phyloP scores from a whole-genome alignment of 176 grass and related monocot genomes.

The Phoenix dactylifera region DNA sequence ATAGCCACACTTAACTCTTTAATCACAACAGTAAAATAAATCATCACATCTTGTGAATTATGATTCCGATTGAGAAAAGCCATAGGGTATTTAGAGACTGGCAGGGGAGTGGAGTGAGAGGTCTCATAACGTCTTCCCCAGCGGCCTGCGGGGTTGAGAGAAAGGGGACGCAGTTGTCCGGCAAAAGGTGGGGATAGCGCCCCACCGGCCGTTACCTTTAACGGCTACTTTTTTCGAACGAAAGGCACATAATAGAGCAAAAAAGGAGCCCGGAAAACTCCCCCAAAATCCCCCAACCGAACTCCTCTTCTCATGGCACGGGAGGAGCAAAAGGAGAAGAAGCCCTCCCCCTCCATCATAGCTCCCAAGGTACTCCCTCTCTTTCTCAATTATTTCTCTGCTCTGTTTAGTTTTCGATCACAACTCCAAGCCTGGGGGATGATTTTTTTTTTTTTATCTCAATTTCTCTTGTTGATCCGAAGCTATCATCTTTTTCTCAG shows the following conservation, averaged over 20 bases:
- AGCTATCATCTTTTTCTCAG: slow-evolving; percentile 25
- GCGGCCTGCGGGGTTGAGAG: background rate
- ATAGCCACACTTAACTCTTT: too few relatives aligned
- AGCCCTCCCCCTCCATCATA: slow-evolving; percentile 16
- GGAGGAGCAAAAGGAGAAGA: slow-evolving; percentile 17
- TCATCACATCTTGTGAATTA: too few relatives aligned
- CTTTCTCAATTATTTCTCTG: slow-evolving; percentile 4
- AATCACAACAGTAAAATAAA: too few relatives aligned
- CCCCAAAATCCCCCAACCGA: slow-evolving; percentile 1
- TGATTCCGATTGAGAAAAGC: too few relatives aligned
- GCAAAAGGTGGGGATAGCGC: background rate
- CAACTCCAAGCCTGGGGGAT: background rate
- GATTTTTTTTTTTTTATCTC: too few relatives aligned
- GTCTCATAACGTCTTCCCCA: background rate
- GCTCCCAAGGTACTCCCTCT: slow-evolving; percentile 21
- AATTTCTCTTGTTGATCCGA: background rate
- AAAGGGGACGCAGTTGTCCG: background rate
- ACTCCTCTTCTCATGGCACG: slow-evolving; percentile 26
- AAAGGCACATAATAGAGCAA: background rate
- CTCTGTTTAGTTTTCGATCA: background rate
- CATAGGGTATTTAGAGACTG: too few relatives aligned
- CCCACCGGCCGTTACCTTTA: background rate
- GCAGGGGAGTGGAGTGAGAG: too few relatives aligned
- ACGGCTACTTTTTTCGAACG: background rate
- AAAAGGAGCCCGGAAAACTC: background rate